Percentiles rank a stretch among this genome's conserved stretches.
Evolutionary conservation across 768 basidiomycete genomes (phyloP).

Genomic region (Hygrocybe coccinea): DNA sequence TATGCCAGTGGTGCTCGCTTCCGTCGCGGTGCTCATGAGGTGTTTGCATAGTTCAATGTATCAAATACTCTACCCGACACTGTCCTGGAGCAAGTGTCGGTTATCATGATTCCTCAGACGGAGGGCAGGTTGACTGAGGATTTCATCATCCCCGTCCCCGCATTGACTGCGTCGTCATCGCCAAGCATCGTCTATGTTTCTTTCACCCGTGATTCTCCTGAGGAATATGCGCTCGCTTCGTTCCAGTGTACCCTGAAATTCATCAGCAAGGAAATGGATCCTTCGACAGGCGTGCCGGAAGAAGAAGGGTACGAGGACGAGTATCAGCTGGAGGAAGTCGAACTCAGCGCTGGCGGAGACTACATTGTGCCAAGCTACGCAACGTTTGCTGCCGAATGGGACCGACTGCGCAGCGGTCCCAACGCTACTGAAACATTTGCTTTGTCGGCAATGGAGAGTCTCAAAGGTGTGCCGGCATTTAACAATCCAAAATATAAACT

Average conservation of each 20-base stretch:
- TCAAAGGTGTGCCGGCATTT: slow-evolving; percentile 66
- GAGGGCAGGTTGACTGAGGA: slow-evolving; percentile 79
- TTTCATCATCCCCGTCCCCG: slow-evolving; percentile 83
- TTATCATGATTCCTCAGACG: slow-evolving; percentile 81
- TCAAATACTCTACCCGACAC: slow-evolving; percentile 96
- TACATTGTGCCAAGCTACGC: slow-evolving; percentile 95
- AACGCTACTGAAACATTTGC: slow-evolving; percentile 90
- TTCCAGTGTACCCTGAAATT: slow-evolving; percentile 93
- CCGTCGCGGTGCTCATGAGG: slow-evolving; percentile 7
- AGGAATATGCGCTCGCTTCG: slow-evolving; percentile 72
- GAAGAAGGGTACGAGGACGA: slow-evolving; percentile 99
- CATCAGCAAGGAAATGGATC: slow-evolving; percentile 95
- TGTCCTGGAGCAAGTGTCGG: slow-evolving; percentile 88
- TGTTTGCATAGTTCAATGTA: slow-evolving; percentile 74
- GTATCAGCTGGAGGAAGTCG: slow-evolving; percentile 94
- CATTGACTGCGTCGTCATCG: slow-evolving; percentile 62
- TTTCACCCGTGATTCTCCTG: slow-evolving; percentile 78
- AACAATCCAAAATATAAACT: slow-evolving; percentile 11
- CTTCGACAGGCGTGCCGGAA: slow-evolving; percentile 90
- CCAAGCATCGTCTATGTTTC: slow-evolving; percentile 91
- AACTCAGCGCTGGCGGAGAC: slow-evolving; percentile 86
- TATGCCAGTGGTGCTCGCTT: slow-evolving; percentile 26
- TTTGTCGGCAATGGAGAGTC: slow-evolving; percentile 83
- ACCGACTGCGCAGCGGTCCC: slow-evolving; percentile 73
- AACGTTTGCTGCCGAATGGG: slow-evolving; percentile 94